phyloP scores from a whole-genome alignment of 106 monocot genomes.

The Allium sativum region DNA sequence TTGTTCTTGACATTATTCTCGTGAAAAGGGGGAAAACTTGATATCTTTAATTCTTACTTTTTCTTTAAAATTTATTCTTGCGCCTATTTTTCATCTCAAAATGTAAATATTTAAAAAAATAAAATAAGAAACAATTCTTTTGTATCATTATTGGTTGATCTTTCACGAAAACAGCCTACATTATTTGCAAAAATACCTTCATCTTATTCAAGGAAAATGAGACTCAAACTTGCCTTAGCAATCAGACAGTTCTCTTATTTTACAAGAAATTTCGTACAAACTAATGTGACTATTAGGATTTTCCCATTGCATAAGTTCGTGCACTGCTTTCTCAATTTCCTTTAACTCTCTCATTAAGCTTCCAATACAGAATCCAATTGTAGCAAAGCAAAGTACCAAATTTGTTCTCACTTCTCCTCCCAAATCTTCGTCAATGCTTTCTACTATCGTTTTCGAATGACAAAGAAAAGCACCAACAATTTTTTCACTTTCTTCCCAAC shows the following conservation, averaged over 20 bases:
- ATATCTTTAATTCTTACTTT: too few relatives aligned
- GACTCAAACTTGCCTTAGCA: neutral
- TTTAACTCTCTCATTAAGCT: conserved; percentile 24
- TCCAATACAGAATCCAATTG: conserved; percentile 27
- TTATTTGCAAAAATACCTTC: too few relatives aligned
- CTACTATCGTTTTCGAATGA: conserved; percentile 3
- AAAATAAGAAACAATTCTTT: too few relatives aligned
- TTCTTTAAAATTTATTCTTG: too few relatives aligned
- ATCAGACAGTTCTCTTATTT: neutral
- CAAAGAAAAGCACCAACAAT: conserved; percentile 14
- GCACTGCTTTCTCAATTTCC: conserved; percentile 27
- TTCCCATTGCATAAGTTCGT: conserved; percentile 31
- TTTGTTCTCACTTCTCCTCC: neutral
- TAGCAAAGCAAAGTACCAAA: conserved; percentile 11
- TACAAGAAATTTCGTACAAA: conserved; percentile 24
- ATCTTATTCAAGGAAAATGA: too few relatives aligned
- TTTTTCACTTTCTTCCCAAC: conserved; percentile 9
- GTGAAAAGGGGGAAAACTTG: too few relatives aligned
- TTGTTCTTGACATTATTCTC: too few relatives aligned
- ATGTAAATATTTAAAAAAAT: too few relatives aligned
- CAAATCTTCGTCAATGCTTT: conserved; percentile 6
- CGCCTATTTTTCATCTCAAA: too few relatives aligned
- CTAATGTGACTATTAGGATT: conserved; percentile 20
- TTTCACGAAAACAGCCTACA: too few relatives aligned
- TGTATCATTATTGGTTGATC: too few relatives aligned